Evolutionary conservation across 495 filamentous ascomycete species (phyloP).

Genomic region (Podospora conica): DNA sequence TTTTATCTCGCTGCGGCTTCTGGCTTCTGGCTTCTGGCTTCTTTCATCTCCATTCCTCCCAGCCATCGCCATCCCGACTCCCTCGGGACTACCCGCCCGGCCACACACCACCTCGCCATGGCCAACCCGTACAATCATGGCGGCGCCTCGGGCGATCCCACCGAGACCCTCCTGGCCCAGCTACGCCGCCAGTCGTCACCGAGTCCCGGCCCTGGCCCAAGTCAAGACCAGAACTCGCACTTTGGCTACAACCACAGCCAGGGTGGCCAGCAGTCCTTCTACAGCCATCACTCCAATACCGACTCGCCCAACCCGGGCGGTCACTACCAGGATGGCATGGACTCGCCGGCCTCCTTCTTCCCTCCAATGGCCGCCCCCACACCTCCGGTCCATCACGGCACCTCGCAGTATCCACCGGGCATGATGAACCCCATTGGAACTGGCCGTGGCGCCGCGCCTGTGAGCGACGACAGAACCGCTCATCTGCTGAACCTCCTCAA

Average conservation of each 20-base stretch:
- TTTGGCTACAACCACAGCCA: conserved; percentile 28
- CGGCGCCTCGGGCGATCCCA: conserved; percentile 22
- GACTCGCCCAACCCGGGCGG: conserved; percentile 27
- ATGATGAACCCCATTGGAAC: conserved; percentile 37
- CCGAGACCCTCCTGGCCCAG: conserved; percentile 34
- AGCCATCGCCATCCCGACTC: not conserved
- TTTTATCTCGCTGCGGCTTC: not conserved
- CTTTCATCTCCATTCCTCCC: not conserved
- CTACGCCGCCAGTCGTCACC: conserved; percentile 31
- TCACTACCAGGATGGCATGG: conserved; percentile 21
- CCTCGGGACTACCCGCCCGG: conserved; percentile 1
- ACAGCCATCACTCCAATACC: conserved; percentile 28
- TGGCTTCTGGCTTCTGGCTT: no score
- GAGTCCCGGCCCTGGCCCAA: conserved; percentile 20
- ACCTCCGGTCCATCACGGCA: conserved; percentile 37
- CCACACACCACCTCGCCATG: conserved; percentile 25
- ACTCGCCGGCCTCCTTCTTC: conserved; percentile 40
- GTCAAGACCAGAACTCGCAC: conserved; percentile 25
- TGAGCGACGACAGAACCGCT: conserved; percentile 52
- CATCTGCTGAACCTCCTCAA: conserved; percentile 83
- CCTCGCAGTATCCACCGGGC: conserved; percentile 36
- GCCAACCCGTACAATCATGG: conserved; percentile 40
- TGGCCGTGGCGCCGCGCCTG: conserved; percentile 25
- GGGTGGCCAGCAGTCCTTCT: conserved; percentile 30
- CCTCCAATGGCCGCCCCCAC: conserved; percentile 44